phyloP scores from a whole-genome alignment of 768 basidiomycete species.

The Vararia minispora region DNA sequence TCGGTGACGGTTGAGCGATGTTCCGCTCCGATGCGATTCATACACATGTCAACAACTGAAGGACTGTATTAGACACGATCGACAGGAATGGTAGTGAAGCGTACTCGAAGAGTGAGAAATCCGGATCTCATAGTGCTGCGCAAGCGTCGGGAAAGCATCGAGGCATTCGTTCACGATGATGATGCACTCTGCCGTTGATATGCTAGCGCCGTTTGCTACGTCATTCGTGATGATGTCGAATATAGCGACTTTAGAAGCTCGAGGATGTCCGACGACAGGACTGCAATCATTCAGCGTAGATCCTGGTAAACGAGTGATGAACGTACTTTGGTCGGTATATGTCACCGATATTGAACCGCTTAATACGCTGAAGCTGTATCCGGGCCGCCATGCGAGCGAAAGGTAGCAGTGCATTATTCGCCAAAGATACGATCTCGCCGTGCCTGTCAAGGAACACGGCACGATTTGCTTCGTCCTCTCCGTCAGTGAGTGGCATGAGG shows the following conservation, averaged over 20 bases:
- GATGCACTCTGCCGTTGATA: slow-evolving; percentile 67
- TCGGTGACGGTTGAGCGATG: slow-evolving; percentile 48
- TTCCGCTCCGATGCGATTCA: slow-evolving; percentile 50
- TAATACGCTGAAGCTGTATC: slow-evolving; percentile 55
- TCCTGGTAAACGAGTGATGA: neutral
- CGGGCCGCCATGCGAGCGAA: slow-evolving; percentile 81
- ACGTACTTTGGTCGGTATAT: slow-evolving; percentile 58
- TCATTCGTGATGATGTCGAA: slow-evolving; percentile 82
- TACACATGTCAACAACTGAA: slow-evolving; percentile 53
- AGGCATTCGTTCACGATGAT: slow-evolving; percentile 56
- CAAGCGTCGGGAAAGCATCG: slow-evolving; percentile 59
- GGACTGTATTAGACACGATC: slow-evolving; percentile 2
- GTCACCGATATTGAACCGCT: slow-evolving; percentile 71
- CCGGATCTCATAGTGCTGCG: slow-evolving; percentile 60
- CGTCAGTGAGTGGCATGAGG: slow-evolving; percentile 60
- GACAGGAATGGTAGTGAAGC: slow-evolving; percentile 14
- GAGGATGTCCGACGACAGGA: slow-evolving; percentile 61
- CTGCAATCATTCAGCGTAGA: slow-evolving; percentile 24
- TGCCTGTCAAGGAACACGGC: slow-evolving; percentile 73
- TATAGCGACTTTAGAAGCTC: slow-evolving; percentile 59
- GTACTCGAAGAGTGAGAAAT: slow-evolving; percentile 69
- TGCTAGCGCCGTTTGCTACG: slow-evolving; percentile 45
- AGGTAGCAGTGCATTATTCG: slow-evolving; percentile 59
- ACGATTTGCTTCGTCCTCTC: slow-evolving; percentile 51
- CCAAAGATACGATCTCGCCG: slow-evolving; percentile 65